Conservation (phyloP, 2,329 filamentous ascomycete species). For the Pleomassaria siparia region DNA sequence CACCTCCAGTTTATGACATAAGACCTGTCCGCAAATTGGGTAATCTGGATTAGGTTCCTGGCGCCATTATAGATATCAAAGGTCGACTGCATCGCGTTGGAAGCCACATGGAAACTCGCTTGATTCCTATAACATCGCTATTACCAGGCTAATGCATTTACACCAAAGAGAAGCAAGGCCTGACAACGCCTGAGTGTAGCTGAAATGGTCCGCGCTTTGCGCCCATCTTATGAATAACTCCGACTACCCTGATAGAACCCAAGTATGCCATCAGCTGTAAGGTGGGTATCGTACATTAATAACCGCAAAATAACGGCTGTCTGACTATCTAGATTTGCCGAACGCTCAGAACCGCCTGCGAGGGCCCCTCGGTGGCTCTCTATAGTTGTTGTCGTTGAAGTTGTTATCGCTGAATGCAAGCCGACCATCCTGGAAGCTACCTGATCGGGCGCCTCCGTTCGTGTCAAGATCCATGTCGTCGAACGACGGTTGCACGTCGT, state of each 20-base stretch:
- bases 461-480: constrained; percentile 49
- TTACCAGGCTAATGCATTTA: not conserved
- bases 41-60: not conserved
- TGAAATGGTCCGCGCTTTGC: not conserved
- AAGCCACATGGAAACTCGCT: not conserved
- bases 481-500: constrained; percentile 22
- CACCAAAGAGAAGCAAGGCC: too few relatives aligned
- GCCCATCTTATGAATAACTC: not conserved
- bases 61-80: not conserved
- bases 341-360: constrained; percentile 32
- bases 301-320: not conserved
- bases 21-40: too few relatives aligned
- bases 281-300: constrained; percentile 4
- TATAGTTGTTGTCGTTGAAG: constrained; percentile 19
- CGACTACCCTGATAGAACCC: not conserved
- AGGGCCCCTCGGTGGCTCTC: constrained; percentile 35
- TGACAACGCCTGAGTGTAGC: not conserved
- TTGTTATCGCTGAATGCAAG: constrained; percentile 44
- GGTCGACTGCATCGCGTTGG: not conserved
- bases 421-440: constrained; percentile 47
- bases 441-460: constrained; percentile 27
- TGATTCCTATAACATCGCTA: not conserved
- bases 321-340: not conserved
- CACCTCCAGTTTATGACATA: too few relatives aligned
- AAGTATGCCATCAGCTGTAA: not conserved